Conservation (phyloP, 164 flowering plant species). For the Chloranthus sessilifolius region DNA sequence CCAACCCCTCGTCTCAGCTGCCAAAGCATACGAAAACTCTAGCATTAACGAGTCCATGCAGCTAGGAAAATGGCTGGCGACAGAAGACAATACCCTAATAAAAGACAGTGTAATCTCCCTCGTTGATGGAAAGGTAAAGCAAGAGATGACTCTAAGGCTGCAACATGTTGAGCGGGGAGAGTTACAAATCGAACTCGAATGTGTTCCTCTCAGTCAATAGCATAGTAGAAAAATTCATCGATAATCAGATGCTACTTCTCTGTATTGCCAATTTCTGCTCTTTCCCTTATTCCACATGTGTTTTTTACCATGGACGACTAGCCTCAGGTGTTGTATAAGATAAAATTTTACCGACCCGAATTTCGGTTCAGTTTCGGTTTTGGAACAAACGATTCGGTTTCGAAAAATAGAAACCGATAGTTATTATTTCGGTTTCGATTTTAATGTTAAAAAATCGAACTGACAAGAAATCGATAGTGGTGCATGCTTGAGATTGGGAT, state of each 20-base stretch:
- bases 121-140: slow-evolving; percentile 37
- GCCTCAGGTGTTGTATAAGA: too few species aligned
- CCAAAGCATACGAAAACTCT: slow-evolving; percentile 60
- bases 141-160: slow-evolving; percentile 31
- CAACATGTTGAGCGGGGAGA: slow-evolving; percentile 87
- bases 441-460: too few species aligned
- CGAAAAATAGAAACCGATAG: too few species aligned
- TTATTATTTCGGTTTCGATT: too few species aligned
- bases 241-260: background rate
- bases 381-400: too few species aligned
- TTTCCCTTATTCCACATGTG: background rate
- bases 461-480: too few species aligned
- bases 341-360: too few species aligned
- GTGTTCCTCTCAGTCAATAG: slow-evolving; percentile 33
- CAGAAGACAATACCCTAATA: slow-evolving; percentile 53
- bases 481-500: too few species aligned
- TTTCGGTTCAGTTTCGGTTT: too few species aligned
- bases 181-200: slow-evolving; percentile 31
- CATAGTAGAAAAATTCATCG: background rate
- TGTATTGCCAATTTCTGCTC: background rate
- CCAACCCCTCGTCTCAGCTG: slow-evolving; percentile 68
- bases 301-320: too few species aligned
- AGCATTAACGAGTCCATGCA: slow-evolving; percentile 36
- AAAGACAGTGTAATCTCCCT: slow-evolving; percentile 55
- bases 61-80: slow-evolving; percentile 67